These are phyloP conservation scores for Fraxinus dipetala DNA, from an alignment of 305 asterid genomes.

Conservation along the genomic window DNA sequence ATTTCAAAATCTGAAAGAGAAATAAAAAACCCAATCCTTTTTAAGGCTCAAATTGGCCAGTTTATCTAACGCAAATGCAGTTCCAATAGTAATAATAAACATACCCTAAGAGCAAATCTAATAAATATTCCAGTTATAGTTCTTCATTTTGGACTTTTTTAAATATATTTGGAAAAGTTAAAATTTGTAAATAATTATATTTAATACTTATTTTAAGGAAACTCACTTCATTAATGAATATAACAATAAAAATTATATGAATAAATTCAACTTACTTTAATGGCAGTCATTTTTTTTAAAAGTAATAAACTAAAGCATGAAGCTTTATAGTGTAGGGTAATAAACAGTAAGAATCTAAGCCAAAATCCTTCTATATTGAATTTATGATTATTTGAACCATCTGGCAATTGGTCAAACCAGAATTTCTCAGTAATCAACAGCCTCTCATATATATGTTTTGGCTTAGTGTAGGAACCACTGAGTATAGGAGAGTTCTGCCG, in stretches of 20 bases:
- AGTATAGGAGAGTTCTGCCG: background rate
- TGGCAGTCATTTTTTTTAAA: background rate
- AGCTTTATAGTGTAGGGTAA: background rate
- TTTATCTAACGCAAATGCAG: background rate
- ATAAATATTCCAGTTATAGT: background rate
- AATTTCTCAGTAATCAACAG: background rate
- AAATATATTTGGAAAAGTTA: background rate
- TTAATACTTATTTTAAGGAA: background rate
- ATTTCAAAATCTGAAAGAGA: background rate
- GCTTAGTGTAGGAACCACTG: background rate
- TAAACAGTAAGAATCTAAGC: background rate
- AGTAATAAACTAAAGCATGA: background rate
- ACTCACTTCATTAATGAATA: background rate
- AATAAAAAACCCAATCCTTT: background rate
- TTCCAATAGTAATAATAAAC: background rate
- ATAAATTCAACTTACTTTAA: background rate
- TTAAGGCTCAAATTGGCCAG: background rate
- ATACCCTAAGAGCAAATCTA: background rate
- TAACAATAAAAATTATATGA: background rate
- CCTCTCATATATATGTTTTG: background rate
- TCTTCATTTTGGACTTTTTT: background rate
- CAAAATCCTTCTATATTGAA: background rate
- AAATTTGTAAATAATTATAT: background rate
- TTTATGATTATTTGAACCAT: background rate
- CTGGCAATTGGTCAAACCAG: background rate